Evolutionary conservation across 257 asterid genomes (phyloP), one percentile per base, ranked within the genome.

Genomic region (Cordia subcordata): DNA sequence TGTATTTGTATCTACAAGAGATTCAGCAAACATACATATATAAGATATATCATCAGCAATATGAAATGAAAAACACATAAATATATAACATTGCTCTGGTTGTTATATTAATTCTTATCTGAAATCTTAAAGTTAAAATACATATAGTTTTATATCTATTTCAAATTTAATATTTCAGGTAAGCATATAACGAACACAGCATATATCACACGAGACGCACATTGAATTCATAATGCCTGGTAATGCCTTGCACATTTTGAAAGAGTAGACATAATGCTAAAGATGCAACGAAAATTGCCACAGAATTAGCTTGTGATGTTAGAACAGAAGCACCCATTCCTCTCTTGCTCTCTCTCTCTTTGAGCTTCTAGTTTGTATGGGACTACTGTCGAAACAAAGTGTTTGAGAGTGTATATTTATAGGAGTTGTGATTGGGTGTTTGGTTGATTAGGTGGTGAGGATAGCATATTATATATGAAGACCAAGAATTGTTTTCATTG

Each of bases 181-280:
- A n/a, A n/a, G n/a, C n/a, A n/a, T n/a, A n/a, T n/a, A n/a, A n/a
- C n/a, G n/a, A n/a, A n/a, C n/a, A n/a, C n/a, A n/a, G n/a, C n/a
- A n/a, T n/a, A n/a, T n/a, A n/a, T n/a, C n/a, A n/a, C 47, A 42
- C 12, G 3, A 42, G 20, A 49, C 78, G 1, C 61, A 81, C 88
- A 58, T 81, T 69, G 45, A 81, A 67, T 70, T 81, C 75, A 19
- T 81, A 78, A 13, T 71, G 81, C 56, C 85, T 66, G 0, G 79
- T 78, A 8, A 20, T 53, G 40, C 47, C 73, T 49, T 67, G 63
- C 9, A 68, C 72, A 45, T 35, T 10, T 22, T 45, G 61, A 20
- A 62, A 46, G 57, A 68, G 57, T 35, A 68, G 63, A 58, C 55
- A 63, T 51, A 62, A 13, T 6, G 79, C 68, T 16, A 71, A 15